A percentile compares a stretch with the other conserved stretches of the same genome.
Conservation (phyloP, 129 eudicot genomes). For the Helianthus tuberosus region DNA sequence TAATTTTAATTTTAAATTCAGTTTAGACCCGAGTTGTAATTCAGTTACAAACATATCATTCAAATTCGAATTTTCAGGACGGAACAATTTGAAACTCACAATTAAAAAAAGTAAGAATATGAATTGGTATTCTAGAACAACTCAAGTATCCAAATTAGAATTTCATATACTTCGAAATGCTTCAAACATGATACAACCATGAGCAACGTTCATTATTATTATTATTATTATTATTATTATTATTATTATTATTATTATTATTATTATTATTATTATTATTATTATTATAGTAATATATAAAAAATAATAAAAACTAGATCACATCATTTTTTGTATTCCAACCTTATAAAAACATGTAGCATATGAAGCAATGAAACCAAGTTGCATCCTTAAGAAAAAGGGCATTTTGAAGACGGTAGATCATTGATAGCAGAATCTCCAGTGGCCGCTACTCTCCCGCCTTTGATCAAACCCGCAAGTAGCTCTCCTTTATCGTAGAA, state of each 20-base stretch:
- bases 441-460: slow-evolving; percentile 7
- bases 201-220: not conserved
- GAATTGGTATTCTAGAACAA: too few species aligned
- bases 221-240: too few species aligned
- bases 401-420: slow-evolving; percentile 51
- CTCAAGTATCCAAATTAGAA: too few species aligned
- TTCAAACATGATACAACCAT: not conserved
- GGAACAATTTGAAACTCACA: too few species aligned
- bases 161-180: too few species aligned
- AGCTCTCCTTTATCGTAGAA: slow-evolving; percentile 74
- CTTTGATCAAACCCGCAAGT: slow-evolving; percentile 63
- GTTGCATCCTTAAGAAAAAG: slow-evolving; percentile 43
- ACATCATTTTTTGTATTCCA: slow-evolving; percentile 4
- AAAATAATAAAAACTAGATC: not conserved
- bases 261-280: too few species aligned
- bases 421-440: slow-evolving; percentile 25
- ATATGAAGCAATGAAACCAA: slow-evolving; percentile 19
- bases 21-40: too few species aligned
- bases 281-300: not conserved
- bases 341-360: not conserved
- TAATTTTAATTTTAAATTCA: too few species aligned
- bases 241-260: too few species aligned
- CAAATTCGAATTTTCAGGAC: too few species aligned
- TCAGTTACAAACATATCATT: too few species aligned
- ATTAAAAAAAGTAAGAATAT: too few species aligned